These are phyloP conservation scores for Naganishia vaughanmartiniae DNA, from an alignment of 768 basidiomycete genomes.

Conservation along the genomic window DNA sequence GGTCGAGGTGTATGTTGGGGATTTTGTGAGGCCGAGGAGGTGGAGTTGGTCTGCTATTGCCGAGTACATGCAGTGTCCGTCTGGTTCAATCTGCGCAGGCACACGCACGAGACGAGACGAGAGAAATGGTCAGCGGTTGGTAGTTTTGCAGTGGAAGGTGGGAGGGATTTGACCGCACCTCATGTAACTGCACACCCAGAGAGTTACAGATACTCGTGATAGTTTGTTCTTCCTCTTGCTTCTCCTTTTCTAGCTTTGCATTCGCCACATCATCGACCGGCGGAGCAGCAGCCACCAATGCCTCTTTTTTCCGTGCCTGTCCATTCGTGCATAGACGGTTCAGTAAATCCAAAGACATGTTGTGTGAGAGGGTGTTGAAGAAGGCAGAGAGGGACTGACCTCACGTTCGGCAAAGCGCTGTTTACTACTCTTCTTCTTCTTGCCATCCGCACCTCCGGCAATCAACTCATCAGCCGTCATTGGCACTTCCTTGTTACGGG, in stretches of 20 bases:
- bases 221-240: conserved; percentile 47
- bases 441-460: conserved; percentile 23
- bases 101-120: not conserved
- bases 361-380: too few species aligned
- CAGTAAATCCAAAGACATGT: too few species aligned
- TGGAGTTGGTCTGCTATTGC: conserved; percentile 88
- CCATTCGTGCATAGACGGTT: too few species aligned
- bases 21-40: conserved; percentile 60
- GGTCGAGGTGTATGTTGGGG: conserved; percentile 41
- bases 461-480: conserved; percentile 33
- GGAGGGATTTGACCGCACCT: conserved; percentile 38
- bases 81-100: conserved; percentile 71
- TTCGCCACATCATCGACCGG: conserved; percentile 45
- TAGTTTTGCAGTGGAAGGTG: too few species aligned
- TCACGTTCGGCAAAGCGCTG: conserved; percentile 51
- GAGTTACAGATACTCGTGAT: conserved; percentile 44
- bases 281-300: conserved; percentile 43
- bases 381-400: conserved; percentile 37
- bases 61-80: conserved; percentile 94
- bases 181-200: conserved; percentile 45
- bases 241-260: conserved; percentile 47
- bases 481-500: not conserved
- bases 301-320: conserved; percentile 50
- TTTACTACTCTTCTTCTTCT: conserved; percentile 51
- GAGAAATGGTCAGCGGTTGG: not conserved